A percentile compares a stretch with the other conserved stretches of the same genome.
Conservation (phyloP, 352 stramenopile species). For the Globisporangium canariense region DNA sequence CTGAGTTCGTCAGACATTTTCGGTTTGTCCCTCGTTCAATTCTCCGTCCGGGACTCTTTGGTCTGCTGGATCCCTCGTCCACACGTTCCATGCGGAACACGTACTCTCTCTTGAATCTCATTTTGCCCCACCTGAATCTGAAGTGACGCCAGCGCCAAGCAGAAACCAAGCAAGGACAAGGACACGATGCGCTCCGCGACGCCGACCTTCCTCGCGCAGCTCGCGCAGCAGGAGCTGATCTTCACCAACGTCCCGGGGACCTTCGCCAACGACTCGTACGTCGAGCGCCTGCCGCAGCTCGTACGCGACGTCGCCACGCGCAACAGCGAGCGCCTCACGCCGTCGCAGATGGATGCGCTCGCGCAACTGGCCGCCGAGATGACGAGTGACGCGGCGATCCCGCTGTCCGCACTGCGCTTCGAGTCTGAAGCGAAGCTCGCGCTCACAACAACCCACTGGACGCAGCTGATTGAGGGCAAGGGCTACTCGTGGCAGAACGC, state of each 20-base stretch:
- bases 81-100: too few relatives aligned
- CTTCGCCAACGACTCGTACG: constrained; percentile 64
- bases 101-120: too few relatives aligned
- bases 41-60: too few relatives aligned
- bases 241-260: constrained; percentile 45
- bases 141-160: constrained; percentile 1
- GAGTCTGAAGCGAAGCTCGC: constrained; percentile 27
- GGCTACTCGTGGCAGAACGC: constrained; percentile 65
- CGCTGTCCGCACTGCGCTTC: constrained; percentile 34
- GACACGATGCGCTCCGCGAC: constrained; percentile 18
- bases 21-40: too few relatives aligned
- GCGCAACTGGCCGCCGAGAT: constrained; percentile 45
- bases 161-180: not conserved
- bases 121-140: not conserved
- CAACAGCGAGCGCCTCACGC: constrained; percentile 39
- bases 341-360: constrained; percentile 30
- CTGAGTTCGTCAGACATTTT: too few relatives aligned
- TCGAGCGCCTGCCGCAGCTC: constrained; percentile 50
- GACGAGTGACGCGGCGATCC: constrained; percentile 39
- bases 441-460: constrained; percentile 43
- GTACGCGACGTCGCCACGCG: constrained; percentile 48
- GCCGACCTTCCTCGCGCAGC: constrained; percentile 35
- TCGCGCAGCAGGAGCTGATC: constrained; percentile 61
- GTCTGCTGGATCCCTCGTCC: too few relatives aligned
- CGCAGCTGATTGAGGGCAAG: constrained; percentile 31